Base-by-base conservation (phyloP, 805 yeast species). In the Metschnikowia vanudenii region DNA sequence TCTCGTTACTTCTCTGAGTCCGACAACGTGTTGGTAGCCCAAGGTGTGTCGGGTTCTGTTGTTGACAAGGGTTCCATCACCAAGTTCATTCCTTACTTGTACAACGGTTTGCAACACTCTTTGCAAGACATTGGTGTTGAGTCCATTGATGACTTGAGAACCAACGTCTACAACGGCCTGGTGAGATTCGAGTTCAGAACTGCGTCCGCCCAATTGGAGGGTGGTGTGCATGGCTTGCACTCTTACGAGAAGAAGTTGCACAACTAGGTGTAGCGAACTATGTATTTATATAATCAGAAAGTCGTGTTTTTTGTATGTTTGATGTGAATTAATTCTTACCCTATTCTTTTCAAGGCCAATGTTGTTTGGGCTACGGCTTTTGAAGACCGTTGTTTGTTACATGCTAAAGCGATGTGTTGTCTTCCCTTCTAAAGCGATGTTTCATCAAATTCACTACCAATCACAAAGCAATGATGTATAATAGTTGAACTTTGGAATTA, bases 201-300 rank as follows among this genome's bases (percentile, higher is more conserved):
- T 58, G 96, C 98, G 41, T 88, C 97, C 64, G 97, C 99, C 55
- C 99, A 94, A 80, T 79, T 90, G 57, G 99, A 94, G 77, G 99
- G 99, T 78, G 98, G 98, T 72, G 92, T 94, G 53, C 87, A 89
- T 74, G 91, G 96, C 65, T 81, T 94, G 73, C 89, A 89, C 79
- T 91, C 97, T 49, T 94, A 88, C 69, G 99, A 94, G 76, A 94
- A 94, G 82, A 89, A 96, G 74, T 78, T 94, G 67, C 96, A 90
- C 80, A 89, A 88, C 67, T 89, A 80, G 63, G 31, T 17, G 41
- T 24, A 36, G 8, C 18, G 35, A 13, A 14, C 7, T 37, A 22
- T 32, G 37, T 19, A 13, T 4, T 11, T 20, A 31, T 20, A 32
- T 40, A 40, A 33, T 22, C 22, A 10, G 32, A 40, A 38, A 20